phyloP scores from a whole-genome alignment of 139 green algal genomes.

The Chlamydomonas urium region DNA sequence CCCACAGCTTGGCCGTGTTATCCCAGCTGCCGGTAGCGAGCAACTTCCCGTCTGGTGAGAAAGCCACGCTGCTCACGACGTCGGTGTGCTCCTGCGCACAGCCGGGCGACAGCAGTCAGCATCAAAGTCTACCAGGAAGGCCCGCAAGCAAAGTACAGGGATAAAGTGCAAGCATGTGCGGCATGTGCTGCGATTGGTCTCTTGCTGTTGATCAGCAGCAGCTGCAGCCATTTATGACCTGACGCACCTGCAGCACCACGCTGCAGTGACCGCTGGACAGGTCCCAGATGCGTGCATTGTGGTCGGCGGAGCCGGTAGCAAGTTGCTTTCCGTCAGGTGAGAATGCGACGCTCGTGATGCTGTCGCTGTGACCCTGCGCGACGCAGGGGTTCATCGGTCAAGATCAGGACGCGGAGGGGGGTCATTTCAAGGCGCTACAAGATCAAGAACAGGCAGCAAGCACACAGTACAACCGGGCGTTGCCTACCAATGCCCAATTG shows the following conservation, averaged over 20 bases:
- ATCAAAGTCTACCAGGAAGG: no score
- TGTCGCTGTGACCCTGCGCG: slow-evolving; percentile 5
- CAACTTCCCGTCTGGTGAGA: not conserved
- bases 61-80: not conserved
- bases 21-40: slow-evolving; percentile 12
- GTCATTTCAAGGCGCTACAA: not conserved
- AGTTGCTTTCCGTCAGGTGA: slow-evolving; percentile 14
- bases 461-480: no score
- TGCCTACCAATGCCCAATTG: no score
- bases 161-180: no score
- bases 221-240: no score
- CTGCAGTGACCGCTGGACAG: no score
- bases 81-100: not conserved
- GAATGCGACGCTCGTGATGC: slow-evolving; percentile 15
- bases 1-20: not conserved
- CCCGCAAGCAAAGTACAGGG: no score
- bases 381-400: not conserved
- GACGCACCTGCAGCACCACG: no score
- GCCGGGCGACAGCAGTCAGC: no score
- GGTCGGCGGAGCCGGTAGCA: not conserved
- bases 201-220: no score
- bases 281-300: no score
- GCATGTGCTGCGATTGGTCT: no score
- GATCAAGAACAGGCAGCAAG: not conserved
- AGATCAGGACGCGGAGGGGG: not conserved